These are phyloP conservation scores for Leccinum insolens DNA, from an alignment of 1,284 basidiomycete genomes.

Conservation along the genomic window DNA sequence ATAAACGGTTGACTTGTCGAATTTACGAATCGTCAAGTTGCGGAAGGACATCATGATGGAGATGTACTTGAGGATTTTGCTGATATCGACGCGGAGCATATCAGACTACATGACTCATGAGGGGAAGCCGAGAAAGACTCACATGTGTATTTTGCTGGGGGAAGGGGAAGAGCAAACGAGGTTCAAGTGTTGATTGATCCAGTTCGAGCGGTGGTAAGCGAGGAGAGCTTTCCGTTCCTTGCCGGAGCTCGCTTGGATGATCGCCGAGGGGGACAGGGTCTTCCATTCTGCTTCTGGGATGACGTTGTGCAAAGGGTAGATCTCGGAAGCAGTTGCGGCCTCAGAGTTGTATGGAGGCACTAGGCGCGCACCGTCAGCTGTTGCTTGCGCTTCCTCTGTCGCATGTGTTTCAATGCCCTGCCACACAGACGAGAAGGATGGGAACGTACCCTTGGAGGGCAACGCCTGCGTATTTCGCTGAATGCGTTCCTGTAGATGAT, in stretches of 20 bases:
- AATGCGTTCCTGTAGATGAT: slow-evolving; percentile 81
- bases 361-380: slow-evolving; percentile 64
- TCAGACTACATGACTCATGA: slow-evolving; percentile 1
- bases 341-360: slow-evolving; percentile 73
- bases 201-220: slow-evolving; percentile 65
- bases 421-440: background rate
- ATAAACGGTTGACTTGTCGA: slow-evolving; percentile 54
- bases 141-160: slow-evolving; percentile 64
- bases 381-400: slow-evolving; percentile 65
- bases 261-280: slow-evolving; percentile 50
- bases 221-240: slow-evolving; percentile 58
- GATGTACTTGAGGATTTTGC: slow-evolving; percentile 80
- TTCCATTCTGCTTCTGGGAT: slow-evolving; percentile 81
- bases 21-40: slow-evolving; percentile 43
- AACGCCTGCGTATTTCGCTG: slow-evolving; percentile 68
- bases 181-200: slow-evolving; percentile 66
- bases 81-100: slow-evolving; percentile 31
- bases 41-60: slow-evolving; percentile 76
- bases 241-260: slow-evolving; percentile 38
- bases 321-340: slow-evolving; percentile 68
- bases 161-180: slow-evolving; percentile 44
- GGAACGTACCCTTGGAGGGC: slow-evolving; percentile 61
- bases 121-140: slow-evolving; percentile 24
- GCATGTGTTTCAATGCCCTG: background rate
- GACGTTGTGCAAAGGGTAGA: slow-evolving; percentile 77